phyloP scores from a whole-genome alignment of 441 rosid genomes.

The Omphalea diandra region DNA sequence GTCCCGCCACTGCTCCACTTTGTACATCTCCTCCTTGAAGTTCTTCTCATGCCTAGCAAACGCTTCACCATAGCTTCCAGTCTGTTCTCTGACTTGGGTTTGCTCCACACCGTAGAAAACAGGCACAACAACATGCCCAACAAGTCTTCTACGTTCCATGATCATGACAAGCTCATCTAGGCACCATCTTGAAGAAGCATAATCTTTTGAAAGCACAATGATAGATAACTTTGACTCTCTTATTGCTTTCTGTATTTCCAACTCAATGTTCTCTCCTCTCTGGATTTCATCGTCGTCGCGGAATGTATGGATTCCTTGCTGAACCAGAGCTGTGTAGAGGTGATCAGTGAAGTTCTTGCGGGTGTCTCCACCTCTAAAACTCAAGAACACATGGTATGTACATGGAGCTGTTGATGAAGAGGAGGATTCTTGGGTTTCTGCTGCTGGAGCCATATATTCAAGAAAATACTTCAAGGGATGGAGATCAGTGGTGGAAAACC shows the following conservation, averaged over 20 bases:
- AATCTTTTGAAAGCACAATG: slow-evolving; percentile 32
- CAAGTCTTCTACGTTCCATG: slow-evolving; percentile 17
- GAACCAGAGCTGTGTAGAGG: slow-evolving; percentile 22
- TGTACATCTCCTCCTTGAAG: slow-evolving; percentile 7
- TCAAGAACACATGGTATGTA: slow-evolving; percentile 24
- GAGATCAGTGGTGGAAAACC: background rate
- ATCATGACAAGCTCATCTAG: slow-evolving; percentile 41
- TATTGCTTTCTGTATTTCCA: slow-evolving; percentile 24
- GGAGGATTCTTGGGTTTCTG: background rate
- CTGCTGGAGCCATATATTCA: background rate
- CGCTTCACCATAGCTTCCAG: slow-evolving; percentile 29
- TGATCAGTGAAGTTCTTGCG: slow-evolving; percentile 27
- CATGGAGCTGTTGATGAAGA: background rate
- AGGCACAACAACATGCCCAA: slow-evolving; percentile 31
- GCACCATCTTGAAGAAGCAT: slow-evolving; percentile 38
- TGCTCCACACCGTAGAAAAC: slow-evolving; percentile 41
- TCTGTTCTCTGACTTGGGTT: slow-evolving; percentile 34
- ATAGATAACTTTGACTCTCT: slow-evolving; percentile 27
- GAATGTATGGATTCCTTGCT: slow-evolving; percentile 21
- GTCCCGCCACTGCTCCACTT: slow-evolving; percentile 37
- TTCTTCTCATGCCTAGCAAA: slow-evolving; percentile 15
- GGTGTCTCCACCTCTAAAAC: slow-evolving; percentile 28
- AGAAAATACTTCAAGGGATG: background rate
- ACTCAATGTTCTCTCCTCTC: slow-evolving; percentile 16
- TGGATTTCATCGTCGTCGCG: slow-evolving; percentile 18